Evolutionary conservation across 2,329 filamentous ascomycete species (phyloP).

Genomic region (Trichophyton rubrum): DNA sequence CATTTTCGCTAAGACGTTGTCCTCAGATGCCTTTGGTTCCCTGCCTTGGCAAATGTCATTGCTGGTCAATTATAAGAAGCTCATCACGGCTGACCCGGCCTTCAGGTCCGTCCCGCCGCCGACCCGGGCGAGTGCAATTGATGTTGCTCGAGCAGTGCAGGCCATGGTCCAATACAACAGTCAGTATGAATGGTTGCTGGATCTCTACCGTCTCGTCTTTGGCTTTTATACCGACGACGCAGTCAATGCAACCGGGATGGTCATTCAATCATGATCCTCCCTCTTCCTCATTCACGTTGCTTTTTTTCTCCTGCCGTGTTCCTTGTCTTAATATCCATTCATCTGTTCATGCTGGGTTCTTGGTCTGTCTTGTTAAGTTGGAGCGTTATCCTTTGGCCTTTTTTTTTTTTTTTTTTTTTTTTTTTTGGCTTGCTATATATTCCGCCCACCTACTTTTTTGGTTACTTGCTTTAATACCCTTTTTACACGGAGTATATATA

Average conservation of each 20-base stretch:
- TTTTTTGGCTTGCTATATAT: background rate
- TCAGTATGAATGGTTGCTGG: conserved; percentile 66
- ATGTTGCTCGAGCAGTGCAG: conserved; percentile 66
- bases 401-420: background rate
- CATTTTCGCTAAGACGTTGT: conserved; percentile 62
- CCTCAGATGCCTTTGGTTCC: conserved; percentile 65
- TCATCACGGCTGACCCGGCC: conserved; percentile 60
- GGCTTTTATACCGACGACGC: conserved; percentile 72
- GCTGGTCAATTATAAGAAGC: conserved; percentile 65
- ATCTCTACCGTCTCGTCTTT: conserved; percentile 74
- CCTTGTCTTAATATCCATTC: background rate
- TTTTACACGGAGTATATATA: background rate
- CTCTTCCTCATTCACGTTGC: too few species aligned
- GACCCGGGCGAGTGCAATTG: conserved; percentile 43
- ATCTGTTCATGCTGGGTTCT: background rate
- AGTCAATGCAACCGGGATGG: conserved; percentile 50
- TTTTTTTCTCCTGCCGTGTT: background rate
- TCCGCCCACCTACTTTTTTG: background rate
- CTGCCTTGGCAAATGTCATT: conserved; percentile 57
- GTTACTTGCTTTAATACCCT: background rate
- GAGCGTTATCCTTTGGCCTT: background rate
- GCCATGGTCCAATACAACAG: conserved; percentile 56
- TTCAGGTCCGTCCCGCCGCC: conserved; percentile 38
- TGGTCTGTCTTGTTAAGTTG: background rate
- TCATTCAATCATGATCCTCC: conserved; percentile 23